phyloP scores from a whole-genome alignment of 108 stramenopile species.

The Bacterosira constricta region DNA sequence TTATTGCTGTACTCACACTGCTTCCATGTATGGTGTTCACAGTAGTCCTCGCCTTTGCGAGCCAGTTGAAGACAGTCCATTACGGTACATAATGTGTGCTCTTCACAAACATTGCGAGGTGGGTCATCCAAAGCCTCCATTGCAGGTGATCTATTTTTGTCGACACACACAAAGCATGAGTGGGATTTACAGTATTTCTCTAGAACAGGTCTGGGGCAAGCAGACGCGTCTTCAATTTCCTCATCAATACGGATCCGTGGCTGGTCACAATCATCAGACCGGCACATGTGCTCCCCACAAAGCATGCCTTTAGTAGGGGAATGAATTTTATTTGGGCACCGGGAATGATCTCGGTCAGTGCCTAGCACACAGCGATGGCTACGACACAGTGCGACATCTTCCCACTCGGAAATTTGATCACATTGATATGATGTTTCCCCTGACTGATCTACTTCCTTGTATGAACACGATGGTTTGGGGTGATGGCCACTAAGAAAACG shows the following conservation, averaged over 20 bases:
- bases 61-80: conserved; percentile 19
- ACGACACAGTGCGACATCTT: conserved; percentile 11
- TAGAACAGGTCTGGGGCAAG: too few relatives aligned
- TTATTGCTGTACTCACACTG: conserved; percentile 8
- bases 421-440: background rate
- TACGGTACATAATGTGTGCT: conserved; percentile 21
- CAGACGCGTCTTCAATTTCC: background rate
- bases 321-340: conserved; percentile 1
- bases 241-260: background rate
- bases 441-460: background rate
- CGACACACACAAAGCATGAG: conserved; percentile 26
- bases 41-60: conserved; percentile 13
- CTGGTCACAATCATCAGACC: conserved; percentile 11
- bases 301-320: background rate
- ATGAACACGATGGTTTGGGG: conserved; percentile 14
- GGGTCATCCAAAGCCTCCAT: conserved; percentile 21
- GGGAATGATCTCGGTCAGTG: background rate
- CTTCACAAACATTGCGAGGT: conserved; percentile 30
- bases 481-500: conserved; percentile 12
- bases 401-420: conserved; percentile 11
- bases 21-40: conserved; percentile 4
- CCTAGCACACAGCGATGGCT: conserved; percentile 16
- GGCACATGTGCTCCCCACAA: conserved; percentile 10
- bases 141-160: conserved; percentile 10
- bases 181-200: conserved; percentile 18